Percentiles rank a stretch among this genome's conserved stretches.
Conservation (phyloP, 2,329 filamentous ascomycete species). For the Cladophialophora chaetospira region DNA sequence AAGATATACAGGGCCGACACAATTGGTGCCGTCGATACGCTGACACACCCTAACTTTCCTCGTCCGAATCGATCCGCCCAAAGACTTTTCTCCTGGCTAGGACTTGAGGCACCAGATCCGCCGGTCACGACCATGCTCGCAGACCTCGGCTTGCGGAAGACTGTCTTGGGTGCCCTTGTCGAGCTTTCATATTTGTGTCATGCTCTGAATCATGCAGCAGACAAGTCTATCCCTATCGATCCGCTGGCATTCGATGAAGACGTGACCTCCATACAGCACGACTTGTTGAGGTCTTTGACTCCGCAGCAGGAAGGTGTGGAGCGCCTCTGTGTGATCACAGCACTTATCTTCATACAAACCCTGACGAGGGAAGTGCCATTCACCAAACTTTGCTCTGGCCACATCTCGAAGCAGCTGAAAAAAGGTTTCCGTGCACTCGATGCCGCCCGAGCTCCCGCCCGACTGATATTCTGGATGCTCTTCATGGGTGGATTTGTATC, state of each 20-base stretch:
- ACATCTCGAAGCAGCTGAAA: slow-evolving; percentile 14
- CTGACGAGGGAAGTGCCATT: slow-evolving; percentile 20
- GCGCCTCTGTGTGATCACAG: slow-evolving; percentile 15
- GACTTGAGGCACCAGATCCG: neutral
- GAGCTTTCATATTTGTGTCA: slow-evolving; percentile 20
- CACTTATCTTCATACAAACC: slow-evolving; percentile 25
- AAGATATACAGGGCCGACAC: slow-evolving; percentile 29
- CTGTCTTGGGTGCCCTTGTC: slow-evolving; percentile 9
- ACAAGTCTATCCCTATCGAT: slow-evolving; percentile 10
- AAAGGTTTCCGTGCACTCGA: neutral
- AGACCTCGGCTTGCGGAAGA: neutral
- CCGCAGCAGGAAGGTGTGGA: slow-evolving; percentile 1
- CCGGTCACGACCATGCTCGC: neutral
- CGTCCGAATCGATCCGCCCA: slow-evolving; percentile 6
- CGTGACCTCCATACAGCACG: slow-evolving; percentile 21
- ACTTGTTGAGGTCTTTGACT: slow-evolving; percentile 15
- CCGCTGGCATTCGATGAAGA: slow-evolving; percentile 25
- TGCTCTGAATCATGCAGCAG: slow-evolving; percentile 15
- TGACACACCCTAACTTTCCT: slow-evolving; percentile 20
- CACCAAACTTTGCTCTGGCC: slow-evolving; percentile 6
- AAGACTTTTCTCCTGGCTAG: slow-evolving; percentile 5
- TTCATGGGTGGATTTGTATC: slow-evolving; percentile 25
- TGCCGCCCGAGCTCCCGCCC: neutral
- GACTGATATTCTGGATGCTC: slow-evolving; percentile 19
- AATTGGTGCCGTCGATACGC: slow-evolving; percentile 25